A percentile compares a stretch with the other conserved stretches of the same genome.
Conservation (phyloP, 2,329 filamentous ascomycete species). For the Purpureocillium lavendulum region DNA sequence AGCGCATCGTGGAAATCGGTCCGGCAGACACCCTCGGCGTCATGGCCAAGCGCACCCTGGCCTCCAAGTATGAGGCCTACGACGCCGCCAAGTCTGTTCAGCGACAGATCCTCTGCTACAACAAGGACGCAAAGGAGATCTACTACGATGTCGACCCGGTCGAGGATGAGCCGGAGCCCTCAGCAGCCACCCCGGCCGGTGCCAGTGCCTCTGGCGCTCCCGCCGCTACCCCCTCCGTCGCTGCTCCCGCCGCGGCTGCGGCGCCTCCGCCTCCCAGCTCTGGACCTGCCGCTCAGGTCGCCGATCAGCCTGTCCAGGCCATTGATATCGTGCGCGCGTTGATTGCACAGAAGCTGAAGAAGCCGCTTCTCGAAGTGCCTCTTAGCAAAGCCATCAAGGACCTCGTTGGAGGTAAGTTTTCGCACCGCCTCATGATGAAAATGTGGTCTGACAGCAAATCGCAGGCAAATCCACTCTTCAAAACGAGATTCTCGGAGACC, state of each 20-base stretch:
- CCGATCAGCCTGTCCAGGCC: constrained; percentile 80
- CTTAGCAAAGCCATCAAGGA: constrained; percentile 97
- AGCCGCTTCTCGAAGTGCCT: constrained; percentile 78
- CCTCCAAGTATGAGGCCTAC: constrained; percentile 97
- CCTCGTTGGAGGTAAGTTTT: constrained; percentile 77
- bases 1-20: constrained; percentile 96
- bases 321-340: constrained; percentile 83
- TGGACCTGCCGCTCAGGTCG: constrained; percentile 78
- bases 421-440: neutral
- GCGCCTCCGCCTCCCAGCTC: constrained; percentile 59
- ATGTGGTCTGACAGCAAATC: neutral
- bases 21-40: constrained; percentile 93
- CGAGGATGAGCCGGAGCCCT: constrained; percentile 74
- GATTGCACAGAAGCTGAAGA: constrained; percentile 97
- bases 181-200: constrained; percentile 38
- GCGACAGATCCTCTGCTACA: constrained; percentile 97
- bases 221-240: constrained; percentile 41
- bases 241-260: constrained; percentile 46
- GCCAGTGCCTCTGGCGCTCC: constrained; percentile 45
- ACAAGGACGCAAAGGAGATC: constrained; percentile 98
- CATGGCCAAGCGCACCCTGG: constrained; percentile 93
- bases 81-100: constrained; percentile 95
- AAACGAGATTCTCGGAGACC: constrained; percentile 95
- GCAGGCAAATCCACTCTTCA: constrained; percentile 95
- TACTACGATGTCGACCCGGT: constrained; percentile 98